Conservation (phyloP, 2,329 filamentous ascomycete genomes). For the Rutstroemia sydowiana region DNA sequence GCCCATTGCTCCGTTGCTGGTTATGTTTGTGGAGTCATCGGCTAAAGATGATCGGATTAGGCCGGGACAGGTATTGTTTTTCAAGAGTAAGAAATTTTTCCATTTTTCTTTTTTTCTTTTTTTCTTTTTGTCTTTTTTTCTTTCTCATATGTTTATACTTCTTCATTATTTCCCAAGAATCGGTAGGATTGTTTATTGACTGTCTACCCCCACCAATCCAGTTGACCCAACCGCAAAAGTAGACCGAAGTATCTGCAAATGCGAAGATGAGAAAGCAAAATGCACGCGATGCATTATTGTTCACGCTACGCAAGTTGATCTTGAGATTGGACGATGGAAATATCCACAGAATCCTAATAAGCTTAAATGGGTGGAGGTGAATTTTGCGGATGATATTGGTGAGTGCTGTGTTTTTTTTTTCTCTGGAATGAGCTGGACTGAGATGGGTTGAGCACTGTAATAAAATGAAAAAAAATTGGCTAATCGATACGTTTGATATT, state of each 20-base stretch:
- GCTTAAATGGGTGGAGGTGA: background rate
- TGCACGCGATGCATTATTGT: background rate
- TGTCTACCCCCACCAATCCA: background rate
- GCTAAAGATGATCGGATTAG: background rate
- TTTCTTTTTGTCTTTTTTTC: no score
- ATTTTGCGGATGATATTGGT: background rate
- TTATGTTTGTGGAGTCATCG: conserved; percentile 5
- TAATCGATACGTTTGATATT: background rate
- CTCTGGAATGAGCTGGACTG: background rate
- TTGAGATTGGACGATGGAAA: background rate
- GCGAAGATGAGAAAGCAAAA: background rate
- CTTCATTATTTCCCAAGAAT: no score
- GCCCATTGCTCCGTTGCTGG: background rate
- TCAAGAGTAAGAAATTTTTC: background rate
- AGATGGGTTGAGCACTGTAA: background rate
- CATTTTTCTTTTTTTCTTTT: background rate
- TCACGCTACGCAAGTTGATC: background rate
- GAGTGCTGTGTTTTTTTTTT: background rate
- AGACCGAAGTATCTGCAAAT: background rate
- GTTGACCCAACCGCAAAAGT: background rate
- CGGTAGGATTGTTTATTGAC: background rate
- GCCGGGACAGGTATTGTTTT: background rate
- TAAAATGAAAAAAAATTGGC: background rate
- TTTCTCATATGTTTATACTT: no score
- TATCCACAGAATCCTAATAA: background rate